Conservation (phyloP, 306 rosid genomes). For the Ceratonia siliqua region DNA sequence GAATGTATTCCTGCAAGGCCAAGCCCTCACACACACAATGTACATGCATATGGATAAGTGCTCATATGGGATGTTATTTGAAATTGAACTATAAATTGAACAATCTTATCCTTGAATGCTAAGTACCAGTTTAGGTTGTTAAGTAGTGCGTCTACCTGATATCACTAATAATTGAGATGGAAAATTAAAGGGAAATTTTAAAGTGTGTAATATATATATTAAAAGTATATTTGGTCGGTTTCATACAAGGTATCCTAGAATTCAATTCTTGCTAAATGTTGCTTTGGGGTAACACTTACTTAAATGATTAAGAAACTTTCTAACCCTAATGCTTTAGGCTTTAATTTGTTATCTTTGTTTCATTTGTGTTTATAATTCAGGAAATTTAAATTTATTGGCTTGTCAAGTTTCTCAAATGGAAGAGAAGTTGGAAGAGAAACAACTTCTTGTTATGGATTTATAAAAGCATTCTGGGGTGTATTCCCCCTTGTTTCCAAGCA, state of each 20-base stretch:
- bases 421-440: constrained; percentile 43
- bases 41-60: constrained; percentile 7
- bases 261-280: too few species aligned
- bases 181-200: constrained; percentile 10
- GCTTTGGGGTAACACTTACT: too few species aligned
- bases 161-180: constrained; percentile 12
- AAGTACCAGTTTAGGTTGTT: neutral
- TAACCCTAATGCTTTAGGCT: too few species aligned
- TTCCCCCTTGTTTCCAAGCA: neutral
- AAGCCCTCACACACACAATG: neutral
- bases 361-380: constrained; percentile 2
- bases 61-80: neutral
- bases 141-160: constrained; percentile 17
- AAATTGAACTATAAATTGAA: constrained; percentile 8
- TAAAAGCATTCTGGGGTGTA: constrained; percentile 56
- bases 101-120: constrained; percentile 13
- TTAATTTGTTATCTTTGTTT: too few species aligned
- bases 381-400: constrained; percentile 26
- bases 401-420: constrained; percentile 50
- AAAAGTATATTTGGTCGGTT: neutral
- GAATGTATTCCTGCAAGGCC: neutral
- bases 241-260: too few species aligned
- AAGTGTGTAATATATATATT: too few species aligned
- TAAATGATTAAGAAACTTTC: too few species aligned
- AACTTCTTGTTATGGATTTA: constrained; percentile 40